Evolutionary conservation across 2,329 filamentous ascomycete species (phyloP).

Genomic region (Elsinoe batatas): DNA sequence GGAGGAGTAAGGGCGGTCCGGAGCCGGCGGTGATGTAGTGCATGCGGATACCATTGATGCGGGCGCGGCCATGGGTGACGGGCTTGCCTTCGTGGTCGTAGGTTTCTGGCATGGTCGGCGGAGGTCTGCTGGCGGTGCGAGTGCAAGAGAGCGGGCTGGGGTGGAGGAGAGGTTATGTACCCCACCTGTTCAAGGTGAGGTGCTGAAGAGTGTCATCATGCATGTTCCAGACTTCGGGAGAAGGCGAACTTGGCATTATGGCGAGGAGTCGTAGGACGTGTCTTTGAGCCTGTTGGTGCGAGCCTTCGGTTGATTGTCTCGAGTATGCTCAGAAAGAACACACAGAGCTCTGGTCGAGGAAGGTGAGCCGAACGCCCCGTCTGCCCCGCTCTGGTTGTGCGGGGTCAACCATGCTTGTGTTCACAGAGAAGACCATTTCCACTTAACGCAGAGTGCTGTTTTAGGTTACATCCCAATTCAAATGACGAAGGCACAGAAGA

Average conservation of each 20-base stretch:
- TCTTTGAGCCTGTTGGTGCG: too few relatives aligned
- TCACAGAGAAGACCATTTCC: neutral
- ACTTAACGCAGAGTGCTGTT: too few relatives aligned
- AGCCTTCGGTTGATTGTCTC: too few relatives aligned
- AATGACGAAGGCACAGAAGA: conserved; percentile 4
- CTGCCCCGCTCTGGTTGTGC: neutral
- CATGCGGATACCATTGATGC: conserved; percentile 27
- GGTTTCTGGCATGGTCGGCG: conserved; percentile 17
- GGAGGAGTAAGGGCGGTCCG: conserved; percentile 23
- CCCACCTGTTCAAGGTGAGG: neutral
- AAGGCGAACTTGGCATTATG: neutral
- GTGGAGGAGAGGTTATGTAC: neutral
- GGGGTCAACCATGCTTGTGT: neutral
- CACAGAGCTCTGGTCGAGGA: neutral
- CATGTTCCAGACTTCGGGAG: neutral
- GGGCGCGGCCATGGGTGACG: conserved; percentile 23
- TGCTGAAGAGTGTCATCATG: conserved; percentile 1
- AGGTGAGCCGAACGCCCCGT: neutral
- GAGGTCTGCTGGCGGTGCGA: neutral
- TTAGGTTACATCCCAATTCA: too few relatives aligned
- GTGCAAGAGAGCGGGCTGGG: neutral
- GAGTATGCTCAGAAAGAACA: too few relatives aligned
- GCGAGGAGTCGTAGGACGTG: too few relatives aligned
- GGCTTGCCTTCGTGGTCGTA: conserved; percentile 23
- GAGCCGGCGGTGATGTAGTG: conserved; percentile 26